A percentile compares a stretch with the other conserved stretches of the same genome.
phyloP scores from a whole-genome alignment of 2,329 filamentous ascomycete genomes.

The Fusarium compactum region DNA sequence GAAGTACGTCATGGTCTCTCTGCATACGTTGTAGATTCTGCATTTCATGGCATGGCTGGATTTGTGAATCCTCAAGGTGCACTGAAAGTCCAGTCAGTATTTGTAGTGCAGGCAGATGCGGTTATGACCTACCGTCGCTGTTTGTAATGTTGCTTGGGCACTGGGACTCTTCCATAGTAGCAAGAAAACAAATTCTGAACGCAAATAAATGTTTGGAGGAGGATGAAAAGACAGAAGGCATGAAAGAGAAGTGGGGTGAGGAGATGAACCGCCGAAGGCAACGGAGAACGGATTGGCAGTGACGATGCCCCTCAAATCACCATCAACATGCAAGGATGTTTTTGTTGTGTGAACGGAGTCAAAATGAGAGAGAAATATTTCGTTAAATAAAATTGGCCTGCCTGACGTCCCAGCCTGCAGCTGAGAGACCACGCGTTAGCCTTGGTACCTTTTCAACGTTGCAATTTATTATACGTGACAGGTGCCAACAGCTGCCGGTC shows the following conservation, averaged over 20 bases:
- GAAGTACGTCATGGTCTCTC: not conserved
- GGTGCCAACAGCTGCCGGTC: too few species aligned
- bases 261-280: not conserved
- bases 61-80: rapidly evolving
- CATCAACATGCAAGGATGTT: not conserved
- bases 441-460: too few species aligned
- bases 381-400: too few species aligned
- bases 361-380: too few species aligned
- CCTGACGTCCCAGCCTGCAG: too few species aligned
- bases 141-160: not conserved
- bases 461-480: too few species aligned
- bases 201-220: not conserved
- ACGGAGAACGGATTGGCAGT: not conserved
- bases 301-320: not conserved
- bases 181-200: not conserved
- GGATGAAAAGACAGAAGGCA: not conserved
- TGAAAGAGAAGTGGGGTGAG: not conserved
- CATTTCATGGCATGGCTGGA: not conserved
- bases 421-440: too few species aligned
- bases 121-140: not conserved
- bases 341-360: too few species aligned
- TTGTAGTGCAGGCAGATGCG: not conserved
- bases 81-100: not conserved
- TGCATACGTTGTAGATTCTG: not conserved
- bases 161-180: rapidly evolving